A percentile compares a stretch with the other conserved stretches of the same genome.
Evolutionary conservation across 1,284 basidiomycete genomes (phyloP).

Genomic region (Lignosus rhinocerotis): DNA sequence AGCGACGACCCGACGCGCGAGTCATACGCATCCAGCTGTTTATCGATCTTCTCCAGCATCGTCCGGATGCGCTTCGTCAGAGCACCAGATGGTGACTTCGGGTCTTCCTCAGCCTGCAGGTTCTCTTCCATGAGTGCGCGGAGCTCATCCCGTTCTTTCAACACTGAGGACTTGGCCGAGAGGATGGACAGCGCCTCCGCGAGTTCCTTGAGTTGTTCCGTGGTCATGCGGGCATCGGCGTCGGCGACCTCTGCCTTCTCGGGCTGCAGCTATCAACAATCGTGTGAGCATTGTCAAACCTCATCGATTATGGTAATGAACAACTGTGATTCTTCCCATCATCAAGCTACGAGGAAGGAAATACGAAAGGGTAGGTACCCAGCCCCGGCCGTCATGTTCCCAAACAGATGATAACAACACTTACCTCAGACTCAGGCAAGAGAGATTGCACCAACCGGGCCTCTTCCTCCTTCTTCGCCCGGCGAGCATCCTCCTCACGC

Average conservation of each 20-base stretch:
- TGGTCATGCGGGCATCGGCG: conserved; percentile 88
- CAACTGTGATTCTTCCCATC: too few species aligned
- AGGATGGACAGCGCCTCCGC: conserved; percentile 90
- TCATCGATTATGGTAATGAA: not conserved
- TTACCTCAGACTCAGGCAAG: conserved; percentile 78
- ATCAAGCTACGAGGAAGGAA: too few species aligned
- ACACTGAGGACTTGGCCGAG: conserved; percentile 94
- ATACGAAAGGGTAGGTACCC: too few species aligned
- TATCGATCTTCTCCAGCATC: conserved; percentile 96
- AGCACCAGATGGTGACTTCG: conserved; percentile 76
- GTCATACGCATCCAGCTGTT: conserved; percentile 92
- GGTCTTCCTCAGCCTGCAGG: conserved; percentile 84
- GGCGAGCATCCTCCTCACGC: conserved; percentile 90
- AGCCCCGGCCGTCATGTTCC: too few species aligned
- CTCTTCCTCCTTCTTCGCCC: conserved; percentile 81
- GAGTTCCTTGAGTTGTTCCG: conserved; percentile 94
- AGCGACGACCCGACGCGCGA: conserved; percentile 86
- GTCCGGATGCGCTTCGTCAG: conserved; percentile 92
- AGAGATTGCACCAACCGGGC: conserved; percentile 74
- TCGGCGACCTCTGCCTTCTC: conserved; percentile 48
- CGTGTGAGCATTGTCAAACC: not conserved
- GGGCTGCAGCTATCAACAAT: conserved; percentile 40
- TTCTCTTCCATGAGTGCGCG: conserved; percentile 91
- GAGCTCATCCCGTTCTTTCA: conserved; percentile 94
- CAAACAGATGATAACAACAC: conserved; percentile 6